These are phyloP conservation scores for Saturnispora mendoncae DNA, from an alignment of 805 yeast genomes.

Conservation along the genomic window DNA sequence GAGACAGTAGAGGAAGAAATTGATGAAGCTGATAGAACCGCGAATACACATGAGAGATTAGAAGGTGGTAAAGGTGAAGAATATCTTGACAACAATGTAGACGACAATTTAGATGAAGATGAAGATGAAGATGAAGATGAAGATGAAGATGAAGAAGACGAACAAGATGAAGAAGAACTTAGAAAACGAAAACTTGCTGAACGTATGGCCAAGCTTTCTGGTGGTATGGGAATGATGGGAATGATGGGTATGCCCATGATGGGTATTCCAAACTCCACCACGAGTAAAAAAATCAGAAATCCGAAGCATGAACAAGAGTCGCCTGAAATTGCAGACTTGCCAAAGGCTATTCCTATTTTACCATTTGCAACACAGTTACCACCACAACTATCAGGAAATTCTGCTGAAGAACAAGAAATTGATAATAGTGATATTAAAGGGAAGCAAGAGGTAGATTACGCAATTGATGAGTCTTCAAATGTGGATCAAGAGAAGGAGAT, in stretches of 20 bases:
- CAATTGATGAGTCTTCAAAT: not conserved
- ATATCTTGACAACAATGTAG: conserved; percentile 25
- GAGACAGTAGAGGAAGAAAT: conserved; percentile 14
- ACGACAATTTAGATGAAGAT: conserved; percentile 27
- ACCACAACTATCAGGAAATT: conserved; percentile 1
- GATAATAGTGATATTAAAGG: no score
- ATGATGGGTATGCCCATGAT: conserved; percentile 46
- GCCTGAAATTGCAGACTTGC: conserved; percentile 17
- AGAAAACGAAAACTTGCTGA: conserved; percentile 72
- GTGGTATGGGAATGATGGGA: conserved; percentile 74
- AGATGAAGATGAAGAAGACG: conserved; percentile 45
- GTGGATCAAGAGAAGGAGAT: not conserved
- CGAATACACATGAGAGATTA: conserved; percentile 14
- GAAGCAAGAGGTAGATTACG: conserved; percentile 8
- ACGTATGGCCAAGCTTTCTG: conserved; percentile 93
- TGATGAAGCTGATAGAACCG: conserved; percentile 20
- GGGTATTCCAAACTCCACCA: conserved; percentile 19
- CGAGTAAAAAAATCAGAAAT: conserved; percentile 21
- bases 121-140: conserved; percentile 40
- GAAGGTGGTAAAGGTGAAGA: conserved; percentile 24
- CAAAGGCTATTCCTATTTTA: conserved; percentile 42
- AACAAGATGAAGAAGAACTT: conserved; percentile 67
- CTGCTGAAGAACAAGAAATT: conserved; percentile 20
- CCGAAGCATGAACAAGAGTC: conserved; percentile 15
- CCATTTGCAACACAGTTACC: conserved; percentile 35